Evolutionary conservation across 2,329 filamentous ascomycete species (phyloP).

Genomic region (Trichoderma arundinaceum): DNA sequence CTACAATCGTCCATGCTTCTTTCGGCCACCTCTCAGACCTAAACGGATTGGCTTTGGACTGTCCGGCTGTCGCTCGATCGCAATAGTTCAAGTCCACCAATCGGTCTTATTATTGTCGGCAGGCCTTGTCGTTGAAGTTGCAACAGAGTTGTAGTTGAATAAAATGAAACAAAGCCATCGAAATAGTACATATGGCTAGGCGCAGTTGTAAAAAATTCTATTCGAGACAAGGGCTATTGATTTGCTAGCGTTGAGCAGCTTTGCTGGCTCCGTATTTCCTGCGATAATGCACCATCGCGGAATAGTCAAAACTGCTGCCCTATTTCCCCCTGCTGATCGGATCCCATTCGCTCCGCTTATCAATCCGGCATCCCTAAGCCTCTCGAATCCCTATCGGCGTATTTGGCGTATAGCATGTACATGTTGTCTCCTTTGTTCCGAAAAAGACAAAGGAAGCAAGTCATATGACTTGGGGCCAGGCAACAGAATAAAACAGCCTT

Average conservation of each 20-base stretch:
- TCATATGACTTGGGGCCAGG: neutral
- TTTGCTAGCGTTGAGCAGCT: neutral
- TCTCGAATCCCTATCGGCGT: too few species aligned
- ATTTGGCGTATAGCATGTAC: neutral
- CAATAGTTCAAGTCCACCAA: slow-evolving; percentile 16
- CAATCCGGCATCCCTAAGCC: too few species aligned
- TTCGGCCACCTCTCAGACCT: neutral
- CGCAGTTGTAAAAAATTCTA: too few species aligned
- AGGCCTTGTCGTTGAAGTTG: neutral
- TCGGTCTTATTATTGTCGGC: neutral
- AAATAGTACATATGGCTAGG: too few species aligned
- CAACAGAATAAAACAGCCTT: slow-evolving; percentile 3
- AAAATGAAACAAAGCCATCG: too few species aligned
- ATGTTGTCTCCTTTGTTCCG: neutral
- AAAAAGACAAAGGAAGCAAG: neutral
- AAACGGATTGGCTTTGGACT: neutral
- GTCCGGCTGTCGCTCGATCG: slow-evolving; percentile 13
- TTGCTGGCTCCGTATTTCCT: neutral
- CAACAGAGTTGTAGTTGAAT: too few species aligned
- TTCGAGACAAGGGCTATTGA: neutral
- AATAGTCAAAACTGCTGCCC: neutral
- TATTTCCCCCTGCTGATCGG: too few species aligned
- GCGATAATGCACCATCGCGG: neutral
- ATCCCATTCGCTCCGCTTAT: too few species aligned
- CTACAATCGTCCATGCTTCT: neutral